Evolutionary conservation across 73 alveolate genomes (phyloP).

Genomic region (Tetrahymena borealis): DNA sequence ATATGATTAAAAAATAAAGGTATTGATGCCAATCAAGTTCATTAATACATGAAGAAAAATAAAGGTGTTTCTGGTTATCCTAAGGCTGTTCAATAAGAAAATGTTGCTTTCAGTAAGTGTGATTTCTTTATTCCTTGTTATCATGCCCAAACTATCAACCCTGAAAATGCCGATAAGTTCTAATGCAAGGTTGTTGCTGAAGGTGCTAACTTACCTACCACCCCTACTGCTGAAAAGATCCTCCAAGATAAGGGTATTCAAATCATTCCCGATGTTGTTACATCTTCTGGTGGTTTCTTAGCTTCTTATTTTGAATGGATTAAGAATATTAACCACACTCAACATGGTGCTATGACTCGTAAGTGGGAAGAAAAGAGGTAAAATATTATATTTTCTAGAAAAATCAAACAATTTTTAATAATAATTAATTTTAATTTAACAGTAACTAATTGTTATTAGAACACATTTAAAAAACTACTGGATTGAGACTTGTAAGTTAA

Average conservation of each 20-base stretch:
- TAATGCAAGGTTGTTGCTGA: conserved; percentile 68
- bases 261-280: conserved; percentile 72
- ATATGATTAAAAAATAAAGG: too few relatives aligned
- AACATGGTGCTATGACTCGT: conserved; percentile 76
- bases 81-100: conserved; percentile 37
- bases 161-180: conserved; percentile 58
- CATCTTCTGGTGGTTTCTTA: conserved; percentile 85
- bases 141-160: conserved; percentile 47
- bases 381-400: neutral
- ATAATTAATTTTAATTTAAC: neutral
- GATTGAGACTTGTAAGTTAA: conserved; percentile 17
- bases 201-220: conserved; percentile 80
- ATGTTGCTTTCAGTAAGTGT: conserved; percentile 50
- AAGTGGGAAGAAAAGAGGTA: conserved; percentile 65
- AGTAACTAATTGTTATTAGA: conserved; percentile 5
- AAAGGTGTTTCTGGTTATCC: conserved; percentile 60
- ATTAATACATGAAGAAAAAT: conserved; percentile 38
- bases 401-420: neutral
- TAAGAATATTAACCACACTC: conserved; percentile 67
- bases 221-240: conserved; percentile 61
- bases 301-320: conserved; percentile 85
- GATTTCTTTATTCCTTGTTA: conserved; percentile 65
- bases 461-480: conserved; percentile 17
- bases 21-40: conserved; percentile 51
- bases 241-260: conserved; percentile 53